A percentile compares a stretch with the other conserved stretches of the same genome.
phyloP scores from a whole-genome alignment of 805 yeast genomes.

The Starmerella vitae region DNA sequence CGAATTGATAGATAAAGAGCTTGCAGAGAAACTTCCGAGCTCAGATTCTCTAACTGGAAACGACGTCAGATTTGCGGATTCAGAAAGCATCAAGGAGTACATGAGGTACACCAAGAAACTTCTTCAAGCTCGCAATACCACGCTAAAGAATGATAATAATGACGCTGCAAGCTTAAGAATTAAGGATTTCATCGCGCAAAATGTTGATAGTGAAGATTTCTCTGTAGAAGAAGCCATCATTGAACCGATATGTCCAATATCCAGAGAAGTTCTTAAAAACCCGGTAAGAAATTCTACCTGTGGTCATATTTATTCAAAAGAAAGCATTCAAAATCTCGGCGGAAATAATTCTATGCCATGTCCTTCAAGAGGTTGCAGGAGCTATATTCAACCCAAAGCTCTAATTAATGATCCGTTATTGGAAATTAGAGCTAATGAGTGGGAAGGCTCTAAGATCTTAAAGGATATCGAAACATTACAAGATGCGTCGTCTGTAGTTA shows the following conservation, averaged over 20 bases:
- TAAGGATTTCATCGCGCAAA: background rate
- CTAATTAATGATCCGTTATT: slow-evolving; percentile 11
- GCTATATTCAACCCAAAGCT: background rate
- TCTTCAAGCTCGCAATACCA: too few species aligned
- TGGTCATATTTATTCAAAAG: slow-evolving; percentile 14
- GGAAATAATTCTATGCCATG: slow-evolving; percentile 1
- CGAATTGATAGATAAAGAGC: too few species aligned
- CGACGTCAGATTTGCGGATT: too few species aligned
- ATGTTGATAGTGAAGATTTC: slow-evolving; percentile 8
- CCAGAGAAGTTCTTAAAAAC: slow-evolving; percentile 8
- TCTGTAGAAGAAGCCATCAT: slow-evolving; percentile 5
- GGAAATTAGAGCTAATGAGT: background rate
- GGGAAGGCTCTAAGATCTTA: too few species aligned
- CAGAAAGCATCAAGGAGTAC: too few species aligned
- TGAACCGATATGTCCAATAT: slow-evolving; percentile 11
- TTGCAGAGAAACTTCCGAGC: too few species aligned
- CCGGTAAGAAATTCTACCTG: slow-evolving; percentile 17
- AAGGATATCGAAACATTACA: too few species aligned
- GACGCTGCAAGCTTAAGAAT: background rate
- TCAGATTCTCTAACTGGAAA: too few species aligned
- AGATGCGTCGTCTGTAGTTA: too few species aligned
- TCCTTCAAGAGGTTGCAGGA: slow-evolving; percentile 13
- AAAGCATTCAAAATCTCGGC: background rate
- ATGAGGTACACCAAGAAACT: too few species aligned
- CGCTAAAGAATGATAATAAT: too few species aligned